Percentiles rank a stretch among this genome's conserved stretches.
phyloP scores from a whole-genome alignment of 1,139 yeast species.

The Saccharomyces hybrid region DNA sequence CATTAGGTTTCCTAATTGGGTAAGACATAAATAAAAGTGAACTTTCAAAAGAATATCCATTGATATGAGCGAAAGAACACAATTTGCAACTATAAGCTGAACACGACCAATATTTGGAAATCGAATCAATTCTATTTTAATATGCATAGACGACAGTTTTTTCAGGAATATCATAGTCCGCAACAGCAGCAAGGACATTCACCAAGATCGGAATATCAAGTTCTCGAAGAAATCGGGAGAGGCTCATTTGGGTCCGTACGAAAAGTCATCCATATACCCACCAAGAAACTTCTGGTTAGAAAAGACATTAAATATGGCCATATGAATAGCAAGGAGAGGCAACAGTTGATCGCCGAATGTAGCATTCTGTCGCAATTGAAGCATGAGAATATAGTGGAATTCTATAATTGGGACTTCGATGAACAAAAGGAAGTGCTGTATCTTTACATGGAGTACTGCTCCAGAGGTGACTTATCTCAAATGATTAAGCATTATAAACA shows the following conservation, averaged over 20 bases:
- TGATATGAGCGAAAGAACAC: background rate
- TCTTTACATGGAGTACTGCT: constrained; percentile 94
- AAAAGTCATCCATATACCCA: constrained; percentile 48
- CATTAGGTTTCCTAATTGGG: background rate
- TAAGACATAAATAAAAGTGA: background rate
- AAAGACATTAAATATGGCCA: constrained; percentile 88
- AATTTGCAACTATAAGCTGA: background rate
- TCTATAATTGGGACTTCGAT: constrained; percentile 76
- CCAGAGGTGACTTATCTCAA: constrained; percentile 85
- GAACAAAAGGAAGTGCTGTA: constrained; percentile 66
- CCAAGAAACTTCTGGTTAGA: constrained; percentile 48
- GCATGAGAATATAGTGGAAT: constrained; percentile 91
- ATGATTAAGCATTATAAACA: constrained; percentile 63
- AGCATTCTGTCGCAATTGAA: constrained; percentile 72
- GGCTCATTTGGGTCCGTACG: constrained; percentile 95
- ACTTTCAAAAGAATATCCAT: background rate
- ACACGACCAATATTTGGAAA: background rate
- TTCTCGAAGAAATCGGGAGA: constrained; percentile 82
- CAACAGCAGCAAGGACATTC: constrained; percentile 8
- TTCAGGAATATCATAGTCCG: constrained; percentile 8
- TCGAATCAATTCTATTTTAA: background rate
- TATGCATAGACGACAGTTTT: constrained; percentile 10
- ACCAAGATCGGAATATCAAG: constrained; percentile 45
- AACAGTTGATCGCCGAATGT: constrained; percentile 85
- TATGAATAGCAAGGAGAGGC: constrained; percentile 83